Conservation (phyloP, 306 rosid species). For the Rosa rugosa region DNA sequence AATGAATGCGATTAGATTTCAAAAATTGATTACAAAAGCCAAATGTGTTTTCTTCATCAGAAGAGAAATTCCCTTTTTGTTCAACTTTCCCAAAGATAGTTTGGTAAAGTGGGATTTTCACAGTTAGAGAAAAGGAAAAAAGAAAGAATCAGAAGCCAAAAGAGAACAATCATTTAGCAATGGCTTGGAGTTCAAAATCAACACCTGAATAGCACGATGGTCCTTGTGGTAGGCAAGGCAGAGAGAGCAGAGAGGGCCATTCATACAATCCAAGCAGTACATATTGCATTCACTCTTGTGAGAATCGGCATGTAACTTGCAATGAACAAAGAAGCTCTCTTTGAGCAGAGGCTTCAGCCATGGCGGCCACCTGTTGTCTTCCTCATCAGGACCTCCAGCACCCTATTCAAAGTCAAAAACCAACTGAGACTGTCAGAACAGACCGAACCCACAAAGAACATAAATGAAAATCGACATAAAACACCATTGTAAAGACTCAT, state of each 20-base stretch:
- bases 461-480: not conserved
- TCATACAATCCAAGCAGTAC: constrained; percentile 97
- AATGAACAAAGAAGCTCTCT: constrained; percentile 90
- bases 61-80: not conserved
- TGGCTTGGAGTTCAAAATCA: not conserved
- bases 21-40: not conserved
- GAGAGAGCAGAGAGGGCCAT: constrained; percentile 89
- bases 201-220: constrained; percentile 89
- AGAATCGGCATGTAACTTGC: constrained; percentile 83
- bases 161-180: not conserved
- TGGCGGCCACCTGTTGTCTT: constrained; percentile 94
- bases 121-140: constrained; percentile 17
- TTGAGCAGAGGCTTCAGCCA: constrained; percentile 89
- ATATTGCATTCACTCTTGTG: constrained; percentile 98
- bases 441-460: not conserved
- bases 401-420: constrained; percentile 49
- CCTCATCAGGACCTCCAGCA: constrained; percentile 90
- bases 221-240: constrained; percentile 80
- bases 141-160: constrained; percentile 3
- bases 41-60: not conserved
- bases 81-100: not conserved
- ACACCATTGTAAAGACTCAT: not conserved
- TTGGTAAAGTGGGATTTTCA: not conserved
- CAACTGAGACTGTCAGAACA: not conserved
- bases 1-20: not conserved